These are phyloP conservation scores for Trichoderma breve DNA, from an alignment of 2,329 filamentous ascomycete species.

Conservation along the genomic window DNA sequence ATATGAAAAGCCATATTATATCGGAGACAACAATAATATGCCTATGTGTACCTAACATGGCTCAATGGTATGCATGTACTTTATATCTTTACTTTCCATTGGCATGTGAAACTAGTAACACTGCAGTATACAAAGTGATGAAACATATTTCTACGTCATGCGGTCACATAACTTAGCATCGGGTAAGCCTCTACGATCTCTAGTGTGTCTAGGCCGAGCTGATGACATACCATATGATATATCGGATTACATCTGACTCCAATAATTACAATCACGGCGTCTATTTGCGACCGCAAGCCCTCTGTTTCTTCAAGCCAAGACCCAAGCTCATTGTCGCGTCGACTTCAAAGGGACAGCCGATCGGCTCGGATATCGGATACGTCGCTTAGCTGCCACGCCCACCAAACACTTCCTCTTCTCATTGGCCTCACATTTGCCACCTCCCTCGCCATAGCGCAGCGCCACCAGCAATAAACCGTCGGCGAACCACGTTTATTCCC, in stretches of 20 bases:
- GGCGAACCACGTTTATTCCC: not conserved
- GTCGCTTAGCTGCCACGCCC: constrained; percentile 1
- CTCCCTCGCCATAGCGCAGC: not conserved
- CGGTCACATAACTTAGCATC: no score
- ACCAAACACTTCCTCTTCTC: not conserved
- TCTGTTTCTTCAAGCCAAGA: not conserved
- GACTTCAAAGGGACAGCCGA: not conserved
- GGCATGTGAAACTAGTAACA: not conserved
- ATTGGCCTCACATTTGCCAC: not conserved
- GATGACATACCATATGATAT: not conserved
- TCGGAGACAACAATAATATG: not conserved
- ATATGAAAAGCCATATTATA: not conserved
- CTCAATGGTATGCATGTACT: not conserved
- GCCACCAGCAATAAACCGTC: constrained; percentile 11
- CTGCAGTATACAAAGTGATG: not conserved
- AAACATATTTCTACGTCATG: not conserved
- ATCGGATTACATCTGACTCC: not conserved
- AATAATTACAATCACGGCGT: not conserved
- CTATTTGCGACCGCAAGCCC: not conserved
- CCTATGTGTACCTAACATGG: not conserved
- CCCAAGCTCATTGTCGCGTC: not conserved
- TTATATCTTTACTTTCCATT: not conserved
- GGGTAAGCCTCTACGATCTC: not conserved
- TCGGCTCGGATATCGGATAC: constrained; percentile 32
- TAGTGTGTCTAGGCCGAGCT: not conserved